Conservation (phyloP, 202 grass and related monocot genomes). For the Carex arenaria region DNA sequence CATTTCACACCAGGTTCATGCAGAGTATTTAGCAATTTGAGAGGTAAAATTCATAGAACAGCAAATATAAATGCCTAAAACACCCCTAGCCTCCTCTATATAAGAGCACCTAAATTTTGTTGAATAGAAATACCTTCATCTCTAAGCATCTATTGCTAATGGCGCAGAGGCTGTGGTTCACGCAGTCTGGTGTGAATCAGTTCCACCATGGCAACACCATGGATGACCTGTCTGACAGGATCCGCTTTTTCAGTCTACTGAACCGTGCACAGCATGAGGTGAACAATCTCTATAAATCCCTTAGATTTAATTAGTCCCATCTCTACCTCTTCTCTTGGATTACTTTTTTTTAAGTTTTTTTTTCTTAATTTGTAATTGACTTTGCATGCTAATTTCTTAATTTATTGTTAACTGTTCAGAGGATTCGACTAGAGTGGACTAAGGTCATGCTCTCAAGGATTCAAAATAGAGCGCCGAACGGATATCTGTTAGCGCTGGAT, state of each 20-base stretch:
- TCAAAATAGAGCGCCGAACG: background rate
- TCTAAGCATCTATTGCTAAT: background rate
- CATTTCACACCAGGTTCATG: constrained; percentile 7
- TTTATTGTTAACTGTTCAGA: constrained; percentile 8
- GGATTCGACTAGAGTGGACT: background rate
- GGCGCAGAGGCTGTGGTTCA: background rate
- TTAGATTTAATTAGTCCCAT: background rate
- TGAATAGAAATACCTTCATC: background rate
- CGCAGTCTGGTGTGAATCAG: background rate
- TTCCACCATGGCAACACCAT: background rate
- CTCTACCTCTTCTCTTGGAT: background rate
- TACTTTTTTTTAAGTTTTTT: background rate
- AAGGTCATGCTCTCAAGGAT: background rate
- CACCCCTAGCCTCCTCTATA: background rate
- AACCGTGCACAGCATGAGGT: background rate
- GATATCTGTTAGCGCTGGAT: background rate
- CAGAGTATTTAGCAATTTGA: constrained; percentile 1
- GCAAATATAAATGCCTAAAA: background rate
- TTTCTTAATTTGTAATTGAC: background rate
- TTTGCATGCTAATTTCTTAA: background rate
- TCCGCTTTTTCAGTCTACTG: background rate
- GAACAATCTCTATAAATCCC: background rate
- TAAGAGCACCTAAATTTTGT: background rate
- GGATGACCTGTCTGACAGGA: background rate
- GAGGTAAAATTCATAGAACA: constrained; percentile 1